Percentiles rank a stretch among this genome's conserved stretches.
phyloP scores from a whole-genome alignment of 192 early-diverging fungal genomes.

The Coemansia reversa region DNA sequence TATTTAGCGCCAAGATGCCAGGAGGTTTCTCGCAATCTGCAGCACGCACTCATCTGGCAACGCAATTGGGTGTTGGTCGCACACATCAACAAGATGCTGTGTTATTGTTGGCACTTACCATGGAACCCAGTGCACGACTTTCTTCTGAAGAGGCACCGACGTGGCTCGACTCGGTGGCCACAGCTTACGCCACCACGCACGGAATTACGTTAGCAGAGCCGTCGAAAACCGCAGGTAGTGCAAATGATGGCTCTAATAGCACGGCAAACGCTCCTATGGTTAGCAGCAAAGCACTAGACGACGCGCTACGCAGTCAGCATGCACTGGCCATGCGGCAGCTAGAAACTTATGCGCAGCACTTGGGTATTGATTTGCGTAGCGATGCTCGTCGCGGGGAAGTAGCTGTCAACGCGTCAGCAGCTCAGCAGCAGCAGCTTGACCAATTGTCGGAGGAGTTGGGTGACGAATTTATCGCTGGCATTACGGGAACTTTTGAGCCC shows the following conservation, averaged over 20 bases:
- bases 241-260: neutral
- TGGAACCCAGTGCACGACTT: constrained; percentile 82
- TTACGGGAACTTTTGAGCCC: constrained; percentile 74
- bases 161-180: constrained; percentile 73
- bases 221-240: neutral
- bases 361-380: constrained; percentile 72
- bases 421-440: constrained; percentile 74
- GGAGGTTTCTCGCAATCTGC: constrained; percentile 80
- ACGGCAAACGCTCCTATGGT: constrained; percentile 53
- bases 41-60: constrained; percentile 62
- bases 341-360: constrained; percentile 76
- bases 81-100: constrained; percentile 72
- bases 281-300: constrained; percentile 84
- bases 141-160: constrained; percentile 68
- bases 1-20: constrained; percentile 91
- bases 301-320: constrained; percentile 68
- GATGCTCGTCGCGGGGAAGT: constrained; percentile 67
- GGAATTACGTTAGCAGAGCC: neutral
- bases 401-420: constrained; percentile 37
- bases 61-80: constrained; percentile 60
- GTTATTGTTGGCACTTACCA: constrained; percentile 73
- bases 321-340: constrained; percentile 73
- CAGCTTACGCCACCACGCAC: constrained; percentile 62
- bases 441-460: constrained; percentile 82
- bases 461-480: constrained; percentile 79